Conservation (phyloP, 1,139 yeast genomes). For the Blastobotrys illinoisensis region DNA sequence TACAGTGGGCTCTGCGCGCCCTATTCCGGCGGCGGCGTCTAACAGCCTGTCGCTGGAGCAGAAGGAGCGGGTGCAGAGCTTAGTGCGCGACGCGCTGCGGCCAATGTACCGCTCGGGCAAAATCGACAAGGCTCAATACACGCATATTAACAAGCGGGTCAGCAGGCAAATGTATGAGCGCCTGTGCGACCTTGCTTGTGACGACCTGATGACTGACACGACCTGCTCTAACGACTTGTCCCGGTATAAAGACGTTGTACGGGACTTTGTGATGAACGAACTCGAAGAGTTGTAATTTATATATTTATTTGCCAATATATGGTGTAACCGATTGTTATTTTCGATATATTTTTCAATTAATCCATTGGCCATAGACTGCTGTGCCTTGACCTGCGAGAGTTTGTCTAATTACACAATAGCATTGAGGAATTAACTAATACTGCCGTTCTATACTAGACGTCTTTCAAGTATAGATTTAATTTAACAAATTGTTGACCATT, state of each 20-base stretch:
- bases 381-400: too few species aligned
- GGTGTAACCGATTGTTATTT: neutral
- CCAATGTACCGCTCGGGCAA: slow-evolving; percentile 42
- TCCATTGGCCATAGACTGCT: too few species aligned
- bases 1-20: slow-evolving; percentile 1
- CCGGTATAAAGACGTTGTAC: slow-evolving; percentile 7
- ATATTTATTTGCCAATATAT: neutral
- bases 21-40: neutral
- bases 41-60: slow-evolving; percentile 37
- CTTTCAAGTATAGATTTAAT: too few species aligned
- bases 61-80: slow-evolving; percentile 46
- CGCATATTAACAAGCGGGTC: slow-evolving; percentile 39
- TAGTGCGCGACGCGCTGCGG: slow-evolving; percentile 47
- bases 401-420: too few species aligned
- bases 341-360: neutral
- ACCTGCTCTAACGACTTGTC: slow-evolving; percentile 1
- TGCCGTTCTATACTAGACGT: too few species aligned
- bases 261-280: slow-evolving; percentile 8
- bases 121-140: slow-evolving; percentile 43
- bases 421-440: too few species aligned
- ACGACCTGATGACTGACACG: neutral
- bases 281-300: neutral
- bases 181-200: slow-evolving; percentile 11
- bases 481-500: too few species aligned
- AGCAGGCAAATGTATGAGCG: slow-evolving; percentile 38